Conservation (phyloP, 164 flowering plant species). For the Cinnamomum chago region DNA sequence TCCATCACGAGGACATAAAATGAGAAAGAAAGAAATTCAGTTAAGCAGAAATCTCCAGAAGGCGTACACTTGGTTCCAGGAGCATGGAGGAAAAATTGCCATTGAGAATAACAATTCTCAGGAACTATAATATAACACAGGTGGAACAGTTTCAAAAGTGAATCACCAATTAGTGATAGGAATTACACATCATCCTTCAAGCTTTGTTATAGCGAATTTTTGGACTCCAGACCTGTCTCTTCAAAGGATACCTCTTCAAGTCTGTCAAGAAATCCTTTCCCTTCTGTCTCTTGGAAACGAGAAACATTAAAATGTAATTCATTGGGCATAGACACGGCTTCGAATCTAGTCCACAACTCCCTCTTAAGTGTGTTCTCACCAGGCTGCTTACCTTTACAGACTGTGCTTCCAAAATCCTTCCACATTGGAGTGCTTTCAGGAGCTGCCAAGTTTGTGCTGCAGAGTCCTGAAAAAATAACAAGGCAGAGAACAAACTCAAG, state of each 20-base stretch:
- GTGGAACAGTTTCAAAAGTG: too few relatives aligned
- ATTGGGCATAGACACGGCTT: conserved; percentile 52
- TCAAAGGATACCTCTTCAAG: conserved; percentile 71
- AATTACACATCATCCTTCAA: too few relatives aligned
- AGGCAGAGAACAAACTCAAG: neutral
- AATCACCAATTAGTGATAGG: too few relatives aligned
- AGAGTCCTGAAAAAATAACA: conserved; percentile 23
- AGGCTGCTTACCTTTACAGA: conserved; percentile 50
- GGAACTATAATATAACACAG: too few relatives aligned
- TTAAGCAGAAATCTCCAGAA: too few relatives aligned
- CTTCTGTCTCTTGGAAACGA: conserved; percentile 16
- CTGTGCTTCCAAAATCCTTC: conserved; percentile 43
- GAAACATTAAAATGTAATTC: conserved; percentile 26
- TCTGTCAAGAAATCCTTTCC: conserved; percentile 66
- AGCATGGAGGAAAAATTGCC: too few relatives aligned
- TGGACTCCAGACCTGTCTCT: conserved; percentile 9
- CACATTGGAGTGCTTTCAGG: conserved; percentile 63
- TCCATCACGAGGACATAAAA: too few relatives aligned
- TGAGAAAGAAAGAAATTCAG: too few relatives aligned
- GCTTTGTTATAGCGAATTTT: neutral
- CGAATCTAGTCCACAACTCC: conserved; percentile 90
- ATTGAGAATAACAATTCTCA: too few relatives aligned
- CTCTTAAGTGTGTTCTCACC: conserved; percentile 93
- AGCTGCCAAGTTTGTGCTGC: conserved; percentile 16
- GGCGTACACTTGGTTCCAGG: too few relatives aligned